Evolutionary conservation across 1,284 basidiomycete species (phyloP), one percentile per base, ranked within the genome.

Genomic region (Rhodotorula mucilaginosa): DNA sequence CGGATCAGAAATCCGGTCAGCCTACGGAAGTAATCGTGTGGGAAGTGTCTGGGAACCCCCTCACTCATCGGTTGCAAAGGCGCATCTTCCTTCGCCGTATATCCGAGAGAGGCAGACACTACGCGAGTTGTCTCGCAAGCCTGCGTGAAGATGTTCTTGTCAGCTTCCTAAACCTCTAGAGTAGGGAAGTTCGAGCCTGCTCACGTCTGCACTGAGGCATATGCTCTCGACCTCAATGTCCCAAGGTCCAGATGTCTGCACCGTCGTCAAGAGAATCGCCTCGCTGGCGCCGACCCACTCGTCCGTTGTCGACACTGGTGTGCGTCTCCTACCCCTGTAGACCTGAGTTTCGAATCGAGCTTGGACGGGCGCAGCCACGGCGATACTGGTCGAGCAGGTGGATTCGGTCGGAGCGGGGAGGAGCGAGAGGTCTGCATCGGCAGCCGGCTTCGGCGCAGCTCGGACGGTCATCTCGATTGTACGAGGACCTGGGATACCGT

Each of bases 401-500:
- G 84, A 84, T 79, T 92, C 91, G 64, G 67, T 46, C 65, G 71
- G 18, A 26, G 56, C n/a, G 7, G 72, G 70, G 7, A 63, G 64
- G 18, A 69, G 48, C 7, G 78, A 4, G 29, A 23, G n/a, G 18
- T 63, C 46, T 0, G 16, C 7, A 7, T 39, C 15, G 18, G 52
- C n/a, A 2, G 39, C 44, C 82, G 21, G 34, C 13, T 48, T 34
- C 7, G 67, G 67, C 15, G 62, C 39, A 2, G 90, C 89, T 70
- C 89, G 89, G 57, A 91, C 82, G 2, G 90, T 92, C 44, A 92
- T 83, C 78, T 93, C 91, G 60, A 93, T 81, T 59, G 86, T 83
- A 47, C 90, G 84, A 62, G 89, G 86, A 5, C 89, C 90, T 1
- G 84, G 81, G 3, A 48, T 29, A 2, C 84, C 84, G 26, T 89